These are phyloP conservation scores for Ogataea zsoltii DNA, from an alignment of 805 yeast species.

Conservation along the genomic window DNA sequence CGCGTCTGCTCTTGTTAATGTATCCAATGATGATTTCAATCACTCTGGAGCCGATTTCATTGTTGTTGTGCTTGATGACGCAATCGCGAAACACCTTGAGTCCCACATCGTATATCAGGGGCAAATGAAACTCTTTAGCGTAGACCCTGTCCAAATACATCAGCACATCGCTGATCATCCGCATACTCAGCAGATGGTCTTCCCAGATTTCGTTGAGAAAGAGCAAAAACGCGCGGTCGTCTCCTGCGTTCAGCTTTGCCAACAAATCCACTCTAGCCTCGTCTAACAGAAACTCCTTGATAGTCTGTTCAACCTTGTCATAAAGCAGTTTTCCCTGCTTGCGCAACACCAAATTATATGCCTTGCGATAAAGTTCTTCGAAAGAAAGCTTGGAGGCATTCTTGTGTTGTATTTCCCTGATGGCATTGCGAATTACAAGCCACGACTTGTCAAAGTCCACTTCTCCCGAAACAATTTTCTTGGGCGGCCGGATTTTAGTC, in stretches of 20 bases:
- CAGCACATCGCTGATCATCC: conserved; percentile 78
- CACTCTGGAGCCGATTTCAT: conserved; percentile 52
- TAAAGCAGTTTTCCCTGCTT: conserved; percentile 68
- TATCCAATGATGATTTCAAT: conserved; percentile 53
- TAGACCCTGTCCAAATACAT: conserved; percentile 88
- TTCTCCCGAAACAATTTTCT: conserved; percentile 41
- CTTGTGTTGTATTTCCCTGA: conserved; percentile 67
- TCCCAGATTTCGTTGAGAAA: conserved; percentile 56
- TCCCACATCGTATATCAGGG: conserved; percentile 73
- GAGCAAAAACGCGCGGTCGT: conserved; percentile 33
- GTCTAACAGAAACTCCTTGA: conserved; percentile 47
- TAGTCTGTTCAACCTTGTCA: conserved; percentile 52
- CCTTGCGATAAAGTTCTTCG: conserved; percentile 77
- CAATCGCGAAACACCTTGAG: conserved; percentile 62
- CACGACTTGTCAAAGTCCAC: conserved; percentile 68
- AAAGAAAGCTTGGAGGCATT: conserved; percentile 75
- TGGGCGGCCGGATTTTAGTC: conserved; percentile 67
- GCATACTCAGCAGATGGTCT: conserved; percentile 69
- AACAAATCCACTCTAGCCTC: conserved; percentile 24
- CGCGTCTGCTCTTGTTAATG: conserved; percentile 54
- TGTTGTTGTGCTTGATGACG: conserved; percentile 51
- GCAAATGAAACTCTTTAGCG: conserved; percentile 63
- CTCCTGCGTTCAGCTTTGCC: conserved; percentile 12
- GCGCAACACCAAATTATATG: conserved; percentile 72
- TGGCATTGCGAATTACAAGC: conserved; percentile 65